Evolutionary conservation across 2,329 filamentous ascomycete species (phyloP), one percentile per base, ranked within the genome.

Genomic region (Verticillium albo-atrum): DNA sequence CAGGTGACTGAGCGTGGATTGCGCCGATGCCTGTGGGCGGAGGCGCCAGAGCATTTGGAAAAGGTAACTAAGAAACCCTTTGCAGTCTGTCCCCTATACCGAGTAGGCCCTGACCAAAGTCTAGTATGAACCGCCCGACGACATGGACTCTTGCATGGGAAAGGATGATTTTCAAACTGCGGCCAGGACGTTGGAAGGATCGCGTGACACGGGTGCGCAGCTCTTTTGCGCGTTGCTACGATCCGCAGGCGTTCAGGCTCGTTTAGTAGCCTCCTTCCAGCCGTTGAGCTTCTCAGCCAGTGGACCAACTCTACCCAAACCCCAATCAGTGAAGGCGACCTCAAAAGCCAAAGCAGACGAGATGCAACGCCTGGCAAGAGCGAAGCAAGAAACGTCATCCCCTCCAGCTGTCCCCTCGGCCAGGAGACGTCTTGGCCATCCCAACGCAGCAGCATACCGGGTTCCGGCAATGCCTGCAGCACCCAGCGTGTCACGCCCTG

Each of bases 201-300:
- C 94, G 9, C 86, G 93, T 64, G 95, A 99, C 71, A 81, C 96
- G 10, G 95, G 93, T 1, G 90, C 92, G 2, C 93, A 98, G 71
- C 73, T 99, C 0, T 97, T 96, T 68, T 98, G 95, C 71, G 90
- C 93, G 3, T 74, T 98, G 32, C 80, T 99, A 4, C 87, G 95
- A 20, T 85, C 87, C n/a, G 86, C 83, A n/a, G 92, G 91, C 3
- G 86, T 98, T 6, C 86, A 92, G 63, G 82, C 91, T 5, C 84
- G 95, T 14, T 80, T 99, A 4, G 90, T 98, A 0, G 97, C 92
- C 72, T 99, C 95, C 4, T 77, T 99, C 3, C 95, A 99, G 65
- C 86, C 89, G 1, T 79, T 99, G 1, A 82, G 90, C 0, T 93
- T 93, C 65, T 78, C 81, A 2, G 82, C 80, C 5, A 74, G 77